Base-by-base conservation (phyloP, 2,329 filamentous ascomycete genomes). In the Sporothrix pseudoabietina region DNA sequence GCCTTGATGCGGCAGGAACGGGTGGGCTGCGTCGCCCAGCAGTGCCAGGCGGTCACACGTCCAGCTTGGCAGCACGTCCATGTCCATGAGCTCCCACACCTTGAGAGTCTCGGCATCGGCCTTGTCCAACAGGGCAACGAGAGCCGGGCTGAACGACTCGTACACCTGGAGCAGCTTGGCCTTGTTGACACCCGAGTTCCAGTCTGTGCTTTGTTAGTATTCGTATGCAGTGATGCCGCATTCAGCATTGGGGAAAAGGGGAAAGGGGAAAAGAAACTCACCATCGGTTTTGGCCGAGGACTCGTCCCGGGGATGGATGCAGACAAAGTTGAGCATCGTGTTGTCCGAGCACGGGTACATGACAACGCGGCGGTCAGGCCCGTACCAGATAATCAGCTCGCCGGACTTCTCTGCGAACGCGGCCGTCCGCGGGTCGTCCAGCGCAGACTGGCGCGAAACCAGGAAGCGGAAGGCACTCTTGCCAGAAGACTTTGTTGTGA, bases 1-100 rank as follows among this genome's bases (percentile, higher is more conserved):
- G 0, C 86, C 89, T 79, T 89, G 87, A 59, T 80, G 86, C 16
- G 89, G 90, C 0, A 89, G 81, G 77, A 92, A 91, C 0, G 90
- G 89, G 78, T 93, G 90, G 0, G 89, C 90, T 0, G 90, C 89
- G 78, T 92, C 90, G 0, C 91, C 90, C 0, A 92, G 79, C 0
- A 92, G 79, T 0, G 85, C 88, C 22, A 91, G 78, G 5, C 82
- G 84, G 0, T 80, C 86, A 2, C 86, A 84, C 0, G 83, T 81
- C 86, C 89, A 92, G 0, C 80, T 83, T 0, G 85, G 84, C 19
- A 92, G 79, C 0, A 83, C 80, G 4, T 87, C 84, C 87, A 91
- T 90, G 75, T 92, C 90, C 4, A 90, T 78, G 1, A 91, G 79
- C 30, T 84, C 85, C 88, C 88, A 91, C 0, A 88, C 80, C 72